phyloP scores from a whole-genome alignment of 23 red algal genomes.

The Gracilaria domingensis region DNA sequence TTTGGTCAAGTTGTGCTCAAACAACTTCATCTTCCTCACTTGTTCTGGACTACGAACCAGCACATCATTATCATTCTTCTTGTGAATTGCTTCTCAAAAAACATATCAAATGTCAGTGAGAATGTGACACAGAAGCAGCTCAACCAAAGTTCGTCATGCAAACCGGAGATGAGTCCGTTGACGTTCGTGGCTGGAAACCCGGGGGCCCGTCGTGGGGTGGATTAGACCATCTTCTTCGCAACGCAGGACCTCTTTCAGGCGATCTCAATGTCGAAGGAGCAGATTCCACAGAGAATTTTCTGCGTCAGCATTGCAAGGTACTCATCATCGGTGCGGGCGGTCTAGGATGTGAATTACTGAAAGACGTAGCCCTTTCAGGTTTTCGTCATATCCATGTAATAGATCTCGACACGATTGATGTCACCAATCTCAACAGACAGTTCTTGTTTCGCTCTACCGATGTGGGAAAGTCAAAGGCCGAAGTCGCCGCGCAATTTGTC shows the following conservation, averaged over 20 bases:
- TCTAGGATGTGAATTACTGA: conserved; percentile 91
- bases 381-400: conserved; percentile 92
- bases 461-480: conserved; percentile 89
- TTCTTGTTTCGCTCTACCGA: conserved; percentile 90
- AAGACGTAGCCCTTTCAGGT: conserved; percentile 81
- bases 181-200: conserved; percentile 24
- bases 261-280: conserved; percentile 39
- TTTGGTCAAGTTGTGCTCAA: no score
- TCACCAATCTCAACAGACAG: conserved; percentile 97
- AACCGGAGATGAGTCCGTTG: background rate
- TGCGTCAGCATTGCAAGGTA: conserved; percentile 72
- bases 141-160: background rate
- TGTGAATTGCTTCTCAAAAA: no score
- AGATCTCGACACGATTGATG: conserved; percentile 95
- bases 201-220: conserved; percentile 50
- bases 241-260: conserved; percentile 31
- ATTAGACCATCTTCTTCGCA: conserved; percentile 54
- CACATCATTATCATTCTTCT: no score
- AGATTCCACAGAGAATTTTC: conserved; percentile 42
- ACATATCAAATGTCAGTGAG: no score
- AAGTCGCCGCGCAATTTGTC: conserved; percentile 78
- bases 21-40: no score
- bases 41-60: no score
- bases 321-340: conserved; percentile 96
- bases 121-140: no score